These are phyloP conservation scores for Breviolum minutum DNA, from an alignment of 73 alveolate species.

Conservation along the genomic window DNA sequence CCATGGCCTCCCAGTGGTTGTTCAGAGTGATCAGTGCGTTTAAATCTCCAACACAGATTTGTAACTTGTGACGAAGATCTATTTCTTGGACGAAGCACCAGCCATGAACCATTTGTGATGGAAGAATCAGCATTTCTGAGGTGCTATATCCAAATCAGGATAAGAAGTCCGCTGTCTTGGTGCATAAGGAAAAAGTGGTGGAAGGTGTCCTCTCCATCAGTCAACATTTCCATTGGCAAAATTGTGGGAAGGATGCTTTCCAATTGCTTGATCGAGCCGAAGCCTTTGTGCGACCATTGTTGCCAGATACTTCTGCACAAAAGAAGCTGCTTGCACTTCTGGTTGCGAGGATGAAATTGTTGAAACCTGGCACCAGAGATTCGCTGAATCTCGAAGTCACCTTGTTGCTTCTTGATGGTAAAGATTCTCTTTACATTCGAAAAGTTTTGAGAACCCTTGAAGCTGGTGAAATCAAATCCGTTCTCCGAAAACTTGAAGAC, in stretches of 20 bases:
- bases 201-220: background rate
- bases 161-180: background rate
- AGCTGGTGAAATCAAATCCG: background rate
- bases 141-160: background rate
- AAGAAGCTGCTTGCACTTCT: background rate
- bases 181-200: background rate
- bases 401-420: background rate
- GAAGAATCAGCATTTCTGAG: background rate
- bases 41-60: too few relatives aligned
- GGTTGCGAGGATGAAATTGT: background rate
- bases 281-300: background rate
- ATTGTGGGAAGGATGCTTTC: background rate
- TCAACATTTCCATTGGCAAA: background rate
- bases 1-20: too few relatives aligned
- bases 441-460: background rate
- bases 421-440: background rate
- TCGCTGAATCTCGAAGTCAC: background rate
- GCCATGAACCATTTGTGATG: too few relatives aligned
- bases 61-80: too few relatives aligned
- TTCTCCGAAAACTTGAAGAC: background rate
- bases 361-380: background rate
- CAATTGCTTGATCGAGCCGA: background rate
- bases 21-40: too few relatives aligned
- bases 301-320: background rate
- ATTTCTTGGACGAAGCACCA: too few relatives aligned